phyloP scores from a whole-genome alignment of 2,329 filamentous ascomycete species.

The Trichophyton mentagrophytes region DNA sequence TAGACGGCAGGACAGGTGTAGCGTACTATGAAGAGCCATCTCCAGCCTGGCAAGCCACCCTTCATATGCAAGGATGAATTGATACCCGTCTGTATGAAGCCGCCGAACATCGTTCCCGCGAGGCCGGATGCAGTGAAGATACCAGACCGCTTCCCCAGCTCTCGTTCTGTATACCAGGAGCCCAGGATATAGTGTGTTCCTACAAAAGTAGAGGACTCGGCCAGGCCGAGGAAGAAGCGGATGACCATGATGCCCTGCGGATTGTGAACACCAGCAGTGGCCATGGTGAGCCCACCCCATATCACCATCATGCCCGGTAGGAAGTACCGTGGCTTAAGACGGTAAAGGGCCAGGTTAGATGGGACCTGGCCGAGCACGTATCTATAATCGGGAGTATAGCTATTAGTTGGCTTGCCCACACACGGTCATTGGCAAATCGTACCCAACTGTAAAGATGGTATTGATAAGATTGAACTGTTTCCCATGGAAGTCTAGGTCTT shows the following conservation, averaged over 20 bases:
- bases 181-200: slow-evolving; percentile 30
- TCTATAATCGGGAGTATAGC: slow-evolving; percentile 7
- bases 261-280: slow-evolving; percentile 19
- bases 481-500: slow-evolving; percentile 25
- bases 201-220: slow-evolving; percentile 22
- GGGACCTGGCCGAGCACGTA: slow-evolving; percentile 35
- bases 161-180: slow-evolving; percentile 33
- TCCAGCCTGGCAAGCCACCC: slow-evolving; percentile 21
- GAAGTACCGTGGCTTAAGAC: slow-evolving; percentile 19
- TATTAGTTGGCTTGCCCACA: not conserved
- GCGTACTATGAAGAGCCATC: slow-evolving; percentile 28
- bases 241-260: slow-evolving; percentile 24
- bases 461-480: slow-evolving; percentile 28
- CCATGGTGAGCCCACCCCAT: slow-evolving; percentile 24
- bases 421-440: not conserved
- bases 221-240: slow-evolving; percentile 28
- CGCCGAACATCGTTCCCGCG: slow-evolving; percentile 27
- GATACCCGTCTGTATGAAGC: slow-evolving; percentile 26
- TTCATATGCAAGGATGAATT: slow-evolving; percentile 20
- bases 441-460: slow-evolving; percentile 34
- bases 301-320: slow-evolving; percentile 21
- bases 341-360: slow-evolving; percentile 27
- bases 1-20: not conserved
- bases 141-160: slow-evolving; percentile 27
- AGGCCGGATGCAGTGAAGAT: slow-evolving; percentile 26